phyloP scores from a whole-genome alignment of 129 eudicot species.

The Flaveria sonorensis region DNA sequence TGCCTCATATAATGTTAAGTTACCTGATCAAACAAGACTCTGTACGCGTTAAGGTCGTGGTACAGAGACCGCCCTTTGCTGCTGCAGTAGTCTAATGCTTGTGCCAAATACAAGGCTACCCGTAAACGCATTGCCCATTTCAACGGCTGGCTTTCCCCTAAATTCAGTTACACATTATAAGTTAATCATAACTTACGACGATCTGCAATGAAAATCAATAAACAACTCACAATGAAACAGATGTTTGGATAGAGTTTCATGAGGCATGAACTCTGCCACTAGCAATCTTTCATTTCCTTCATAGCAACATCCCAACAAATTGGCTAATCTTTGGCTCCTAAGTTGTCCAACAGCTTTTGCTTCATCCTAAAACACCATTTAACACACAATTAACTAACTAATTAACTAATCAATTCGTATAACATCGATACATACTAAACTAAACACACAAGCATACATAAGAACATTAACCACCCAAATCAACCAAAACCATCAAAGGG shows the following conservation, averaged over 20 bases:
- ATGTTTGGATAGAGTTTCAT: slow-evolving; percentile 92
- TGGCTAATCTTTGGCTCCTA: slow-evolving; percentile 73
- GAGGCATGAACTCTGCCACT: slow-evolving; percentile 89
- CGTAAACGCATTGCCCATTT: slow-evolving; percentile 96
- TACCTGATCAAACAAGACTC: slow-evolving; percentile 96
- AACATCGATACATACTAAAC: background rate
- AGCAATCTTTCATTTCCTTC: slow-evolving; percentile 88
- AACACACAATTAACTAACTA: background rate
- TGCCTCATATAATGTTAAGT: background rate
- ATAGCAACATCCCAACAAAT: slow-evolving; percentile 78
- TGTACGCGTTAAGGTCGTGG: slow-evolving; percentile 93
- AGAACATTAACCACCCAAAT: background rate
- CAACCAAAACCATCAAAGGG: background rate
- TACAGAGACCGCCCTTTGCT: slow-evolving; percentile 77
- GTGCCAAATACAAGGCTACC: slow-evolving; percentile 84
- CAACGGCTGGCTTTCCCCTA: slow-evolving; percentile 95
- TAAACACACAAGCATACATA: background rate
- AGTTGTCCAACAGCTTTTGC: slow-evolving; percentile 82
- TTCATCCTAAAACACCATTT: slow-evolving; percentile 61
- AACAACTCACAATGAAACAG: slow-evolving; percentile 81
- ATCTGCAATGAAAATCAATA: background rate
- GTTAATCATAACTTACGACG: background rate
- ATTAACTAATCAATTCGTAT: background rate
- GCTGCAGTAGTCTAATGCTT: slow-evolving; percentile 94
- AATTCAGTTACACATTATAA: slow-evolving; percentile 20